phyloP scores from a whole-genome alignment of 768 basidiomycete genomes.

The Favolaschia claudopus region DNA sequence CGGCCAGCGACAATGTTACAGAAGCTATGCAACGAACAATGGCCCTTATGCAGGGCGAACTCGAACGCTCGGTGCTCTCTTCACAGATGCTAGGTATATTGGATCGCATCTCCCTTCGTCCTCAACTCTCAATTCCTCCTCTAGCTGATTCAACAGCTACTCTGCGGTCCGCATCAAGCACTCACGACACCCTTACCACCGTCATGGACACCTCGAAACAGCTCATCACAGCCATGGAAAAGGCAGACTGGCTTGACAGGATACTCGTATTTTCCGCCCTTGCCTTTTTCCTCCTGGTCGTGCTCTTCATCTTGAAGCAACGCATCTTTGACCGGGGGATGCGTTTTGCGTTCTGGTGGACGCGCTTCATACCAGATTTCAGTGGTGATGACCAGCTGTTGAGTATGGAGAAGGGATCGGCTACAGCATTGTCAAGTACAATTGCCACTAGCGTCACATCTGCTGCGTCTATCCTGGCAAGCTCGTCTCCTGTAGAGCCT shows the following conservation, averaged over 20 bases:
- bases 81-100: constrained; percentile 82
- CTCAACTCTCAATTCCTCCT: neutral
- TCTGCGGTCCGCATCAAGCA: constrained; percentile 73
- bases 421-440: constrained; percentile 7
- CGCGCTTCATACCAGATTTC: constrained; percentile 70
- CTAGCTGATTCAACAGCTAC: constrained; percentile 82
- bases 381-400: constrained; percentile 44
- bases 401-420: constrained; percentile 43
- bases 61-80: constrained; percentile 88
- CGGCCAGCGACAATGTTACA: constrained; percentile 89
- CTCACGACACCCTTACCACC: constrained; percentile 77
- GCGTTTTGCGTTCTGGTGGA: constrained; percentile 89
- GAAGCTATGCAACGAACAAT: constrained; percentile 87
- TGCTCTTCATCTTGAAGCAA: constrained; percentile 88
- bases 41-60: constrained; percentile 87
- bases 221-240: constrained; percentile 87
- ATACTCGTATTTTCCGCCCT: constrained; percentile 83
- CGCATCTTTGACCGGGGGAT: constrained; percentile 83
- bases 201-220: constrained; percentile 83
- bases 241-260: constrained; percentile 92
- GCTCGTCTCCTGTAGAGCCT: no score
- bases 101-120: neutral
- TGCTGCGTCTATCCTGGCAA: neutral
- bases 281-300: constrained; percentile 82
- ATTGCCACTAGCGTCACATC: constrained; percentile 3